A percentile compares a stretch with the other conserved stretches of the same genome.
Evolutionary conservation across 2,329 filamentous ascomycete genomes (phyloP).

Genomic region (Colletotrichum spaethianum): DNA sequence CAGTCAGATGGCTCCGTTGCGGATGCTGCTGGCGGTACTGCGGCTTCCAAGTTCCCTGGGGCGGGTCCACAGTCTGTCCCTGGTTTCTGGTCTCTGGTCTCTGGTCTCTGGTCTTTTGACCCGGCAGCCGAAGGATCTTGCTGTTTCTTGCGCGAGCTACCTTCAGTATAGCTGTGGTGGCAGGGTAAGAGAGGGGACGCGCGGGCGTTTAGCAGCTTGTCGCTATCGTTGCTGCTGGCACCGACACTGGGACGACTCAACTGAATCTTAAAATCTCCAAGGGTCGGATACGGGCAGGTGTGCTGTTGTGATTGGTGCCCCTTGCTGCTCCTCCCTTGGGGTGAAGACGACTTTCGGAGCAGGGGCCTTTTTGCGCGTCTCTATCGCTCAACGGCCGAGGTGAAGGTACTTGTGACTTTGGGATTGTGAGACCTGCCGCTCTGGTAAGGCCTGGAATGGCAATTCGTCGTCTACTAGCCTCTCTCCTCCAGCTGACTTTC

Average conservation of each 20-base stretch:
- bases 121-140: conserved; percentile 1
- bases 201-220: background rate
- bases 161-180: background rate
- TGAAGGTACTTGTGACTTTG: background rate
- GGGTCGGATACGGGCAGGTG: conserved; percentile 3
- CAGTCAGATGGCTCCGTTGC: conserved; percentile 20
- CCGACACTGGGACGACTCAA: background rate
- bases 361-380: conserved; percentile 16
- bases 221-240: background rate
- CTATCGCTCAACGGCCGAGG: background rate
- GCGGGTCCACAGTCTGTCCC: background rate
- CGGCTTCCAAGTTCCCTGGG: conserved; percentile 4
- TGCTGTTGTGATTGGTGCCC: conserved; percentile 19
- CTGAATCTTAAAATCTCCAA: background rate
- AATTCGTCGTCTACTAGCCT: background rate
- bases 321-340: conserved; percentile 11
- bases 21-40: background rate
- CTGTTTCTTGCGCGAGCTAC: conserved; percentile 1
- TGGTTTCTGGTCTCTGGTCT: background rate
- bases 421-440: background rate
- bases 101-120: background rate
- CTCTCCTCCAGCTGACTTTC: no score
- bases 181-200: background rate
- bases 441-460: background rate
- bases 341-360: background rate